Evolutionary conservation across 2,329 filamentous ascomycete species (phyloP), one percentile per base, ranked within the genome.

Genomic region (Arachnopeziza araneosa): DNA sequence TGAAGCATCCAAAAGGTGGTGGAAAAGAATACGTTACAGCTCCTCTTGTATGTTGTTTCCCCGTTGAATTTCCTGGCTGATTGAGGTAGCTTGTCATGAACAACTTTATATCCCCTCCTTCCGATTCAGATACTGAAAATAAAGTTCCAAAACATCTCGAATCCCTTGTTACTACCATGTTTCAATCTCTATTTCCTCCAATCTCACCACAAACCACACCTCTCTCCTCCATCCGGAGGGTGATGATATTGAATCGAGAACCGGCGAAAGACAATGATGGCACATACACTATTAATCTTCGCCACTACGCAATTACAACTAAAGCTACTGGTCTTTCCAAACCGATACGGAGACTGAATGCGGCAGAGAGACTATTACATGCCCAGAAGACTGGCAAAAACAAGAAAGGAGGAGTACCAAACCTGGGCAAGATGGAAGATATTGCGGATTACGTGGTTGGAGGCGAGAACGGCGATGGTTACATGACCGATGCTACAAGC

Each of bases 301-400:
- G 95, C 61, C 95, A 99, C 75, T 99, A 96, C 73, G 92, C 93
- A 26, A 99, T 99, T 71, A 95, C 90, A 6, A 98, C 93, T 14
- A 91, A 91, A 70, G 83, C 88, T 24, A 89, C 91, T 0, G 93
- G 91, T 24, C 80, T 98, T 0, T 93, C 93, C 12, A 93, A 90
- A 73, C 86, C 90, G 5, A 82, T 99, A 49, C 85, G 91, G 60
- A 84, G 93, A 51, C 80, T 99, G 52, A 91, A 96, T 66, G 88
- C 90, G 6, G 92, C 92, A 1, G 91, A 96, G 74, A 90, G 91
- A 72, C 81, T 95, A 44, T 76, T 90, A 36, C 63, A 69, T 50
- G 68, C 67, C 4, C 68, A 71, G 57, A 83, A 81, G 48, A 74
- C 78, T 30, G 82, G 80, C 68, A 81, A 82, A 61, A 81, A 83